phyloP scores from a whole-genome alignment of 106 monocot species.

The Dendrobium huoshanense region DNA sequence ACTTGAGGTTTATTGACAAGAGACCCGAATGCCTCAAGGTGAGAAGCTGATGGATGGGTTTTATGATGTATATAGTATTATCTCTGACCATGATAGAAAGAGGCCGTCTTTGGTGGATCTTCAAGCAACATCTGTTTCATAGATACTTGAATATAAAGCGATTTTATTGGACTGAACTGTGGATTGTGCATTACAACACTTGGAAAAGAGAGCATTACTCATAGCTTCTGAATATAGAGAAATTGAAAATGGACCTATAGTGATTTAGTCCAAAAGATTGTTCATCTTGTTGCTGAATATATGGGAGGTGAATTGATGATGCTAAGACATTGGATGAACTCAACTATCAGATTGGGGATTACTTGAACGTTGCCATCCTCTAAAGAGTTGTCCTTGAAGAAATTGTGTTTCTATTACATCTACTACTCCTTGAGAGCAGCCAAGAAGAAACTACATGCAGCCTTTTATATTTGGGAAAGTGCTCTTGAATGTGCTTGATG shows the following conservation, averaged over 20 bases:
- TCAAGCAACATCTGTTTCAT: conserved; percentile 47
- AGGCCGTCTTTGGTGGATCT: conserved; percentile 67
- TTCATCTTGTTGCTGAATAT: conserved; percentile 54
- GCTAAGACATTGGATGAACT: too few species aligned
- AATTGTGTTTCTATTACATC: too few species aligned
- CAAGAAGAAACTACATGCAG: too few species aligned
- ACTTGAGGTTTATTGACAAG: too few species aligned
- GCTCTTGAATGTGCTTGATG: too few species aligned
- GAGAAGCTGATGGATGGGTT: conserved; percentile 64
- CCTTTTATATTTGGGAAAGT: too few species aligned
- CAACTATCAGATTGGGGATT: too few species aligned
- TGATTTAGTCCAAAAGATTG: conserved; percentile 70
- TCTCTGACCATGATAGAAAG: conserved; percentile 24
- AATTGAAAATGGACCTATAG: conserved; percentile 30
- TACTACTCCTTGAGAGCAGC: too few species aligned
- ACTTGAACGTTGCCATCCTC: too few species aligned
- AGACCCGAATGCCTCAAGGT: not conserved
- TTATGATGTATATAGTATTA: conserved; percentile 56
- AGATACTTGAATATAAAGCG: conserved; percentile 51
- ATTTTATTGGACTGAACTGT: conserved; percentile 46
- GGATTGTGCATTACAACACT: conserved; percentile 59
- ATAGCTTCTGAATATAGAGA: conserved; percentile 36
- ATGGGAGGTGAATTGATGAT: conserved; percentile 33
- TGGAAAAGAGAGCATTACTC: conserved; percentile 48
- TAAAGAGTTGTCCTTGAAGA: too few species aligned